Percentiles rank a stretch among this genome's conserved stretches.
phyloP scores from a whole-genome alignment of 225 moss, liverwort and hornwort species.

The Polytrichum commune region DNA sequence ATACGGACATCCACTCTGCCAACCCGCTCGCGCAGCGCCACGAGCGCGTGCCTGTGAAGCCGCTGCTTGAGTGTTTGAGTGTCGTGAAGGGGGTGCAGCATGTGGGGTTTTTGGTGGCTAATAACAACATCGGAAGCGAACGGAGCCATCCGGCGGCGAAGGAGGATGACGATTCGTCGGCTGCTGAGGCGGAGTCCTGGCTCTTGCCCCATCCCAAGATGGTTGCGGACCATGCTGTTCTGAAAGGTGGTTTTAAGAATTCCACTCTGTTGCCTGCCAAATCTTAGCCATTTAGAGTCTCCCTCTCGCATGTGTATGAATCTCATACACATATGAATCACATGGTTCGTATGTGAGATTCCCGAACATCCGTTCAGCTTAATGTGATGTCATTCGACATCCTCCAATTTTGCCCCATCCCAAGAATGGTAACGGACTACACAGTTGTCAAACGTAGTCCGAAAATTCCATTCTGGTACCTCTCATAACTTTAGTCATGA shows the following conservation, averaged over 20 bases:
- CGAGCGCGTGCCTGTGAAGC: conserved; percentile 78
- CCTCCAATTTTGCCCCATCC: too few relatives aligned
- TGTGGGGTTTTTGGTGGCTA: background rate
- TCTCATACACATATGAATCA: too few relatives aligned
- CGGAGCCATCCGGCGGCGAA: conserved; percentile 7
- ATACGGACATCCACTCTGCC: conserved; percentile 90
- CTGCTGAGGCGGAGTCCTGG: conserved; percentile 70
- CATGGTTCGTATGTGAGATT: too few relatives aligned
- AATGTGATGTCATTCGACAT: too few relatives aligned
- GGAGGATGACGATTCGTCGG: conserved; percentile 51
- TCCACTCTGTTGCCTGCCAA: background rate
- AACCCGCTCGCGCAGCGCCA: conserved; percentile 86
- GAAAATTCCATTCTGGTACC: too few relatives aligned
- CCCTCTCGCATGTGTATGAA: too few relatives aligned
- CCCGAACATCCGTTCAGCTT: too few relatives aligned
- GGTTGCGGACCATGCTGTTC: conserved; percentile 14
- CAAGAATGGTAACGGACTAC: too few relatives aligned
- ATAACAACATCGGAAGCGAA: too few relatives aligned
- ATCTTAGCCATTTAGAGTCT: too few relatives aligned
- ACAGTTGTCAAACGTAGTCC: too few relatives aligned
- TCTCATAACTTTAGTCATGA: too few relatives aligned
- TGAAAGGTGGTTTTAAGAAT: conserved; percentile 41
- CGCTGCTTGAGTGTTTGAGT: conserved; percentile 50
- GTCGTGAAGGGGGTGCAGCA: conserved; percentile 29
- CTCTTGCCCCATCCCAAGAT: conserved; percentile 70